phyloP scores from a whole-genome alignment of 352 stramenopile genomes.

The Globisporangium mamillatum region DNA sequence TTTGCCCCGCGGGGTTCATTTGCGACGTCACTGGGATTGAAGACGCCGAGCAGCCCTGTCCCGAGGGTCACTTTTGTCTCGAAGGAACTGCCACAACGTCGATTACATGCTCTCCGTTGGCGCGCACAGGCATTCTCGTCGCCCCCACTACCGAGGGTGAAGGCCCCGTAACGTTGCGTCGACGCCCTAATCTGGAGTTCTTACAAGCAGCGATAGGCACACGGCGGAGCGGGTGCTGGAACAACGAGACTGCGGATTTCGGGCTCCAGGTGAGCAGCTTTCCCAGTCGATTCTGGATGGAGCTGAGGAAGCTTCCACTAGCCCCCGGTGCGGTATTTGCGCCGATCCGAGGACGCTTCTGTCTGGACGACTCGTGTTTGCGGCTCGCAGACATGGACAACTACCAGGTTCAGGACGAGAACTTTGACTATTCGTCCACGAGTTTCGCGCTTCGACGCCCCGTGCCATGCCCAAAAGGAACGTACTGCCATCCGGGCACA shows the following conservation, averaged over 20 bases:
- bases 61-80: constrained; percentile 94
- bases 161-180: constrained; percentile 39
- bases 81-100: constrained; percentile 93
- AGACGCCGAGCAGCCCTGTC: constrained; percentile 91
- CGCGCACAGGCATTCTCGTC: constrained; percentile 39
- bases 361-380: constrained; percentile 91
- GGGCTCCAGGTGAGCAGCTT: constrained; percentile 88
- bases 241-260: constrained; percentile 94
- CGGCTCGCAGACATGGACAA: constrained; percentile 81
- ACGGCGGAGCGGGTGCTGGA: constrained; percentile 89
- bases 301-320: constrained; percentile 90
- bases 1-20: constrained; percentile 94
- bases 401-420: constrained; percentile 64
- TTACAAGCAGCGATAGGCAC: constrained; percentile 47
- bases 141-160: constrained; percentile 32
- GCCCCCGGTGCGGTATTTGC: constrained; percentile 61
- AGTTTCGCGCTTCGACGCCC: constrained; percentile 80
- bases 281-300: constrained; percentile 92
- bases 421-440: constrained; percentile 83
- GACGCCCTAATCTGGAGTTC: constrained; percentile 21
- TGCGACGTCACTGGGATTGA: constrained; percentile 94
- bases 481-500: constrained; percentile 89
- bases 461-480: constrained; percentile 83
- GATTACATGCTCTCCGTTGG: constrained; percentile 75
- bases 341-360: constrained; percentile 91